These are phyloP conservation scores for Salinomyces thailandicus DNA, from an alignment of 2,329 filamentous ascomycete species.

Conservation along the genomic window DNA sequence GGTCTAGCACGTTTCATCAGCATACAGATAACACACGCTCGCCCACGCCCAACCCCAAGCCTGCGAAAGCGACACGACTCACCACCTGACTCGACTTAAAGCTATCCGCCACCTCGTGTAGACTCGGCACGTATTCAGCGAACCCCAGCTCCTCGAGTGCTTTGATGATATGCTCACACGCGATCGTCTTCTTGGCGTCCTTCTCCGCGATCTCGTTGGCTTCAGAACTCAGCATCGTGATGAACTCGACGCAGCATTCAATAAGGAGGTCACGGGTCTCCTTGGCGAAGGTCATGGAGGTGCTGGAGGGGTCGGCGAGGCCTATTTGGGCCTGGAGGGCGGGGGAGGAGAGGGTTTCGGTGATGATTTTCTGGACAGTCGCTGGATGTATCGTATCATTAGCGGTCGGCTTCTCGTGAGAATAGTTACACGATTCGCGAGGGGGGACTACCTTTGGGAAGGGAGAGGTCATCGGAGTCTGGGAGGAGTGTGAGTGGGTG, in stretches of 20 bases:
- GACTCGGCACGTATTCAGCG: slow-evolving; percentile 78
- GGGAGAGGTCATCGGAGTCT: slow-evolving; percentile 50
- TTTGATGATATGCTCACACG: slow-evolving; percentile 93
- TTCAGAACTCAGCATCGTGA: slow-evolving; percentile 95
- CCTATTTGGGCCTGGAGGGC: slow-evolving; percentile 1
- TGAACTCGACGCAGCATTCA: slow-evolving; percentile 98
- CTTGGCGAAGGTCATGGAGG: slow-evolving; percentile 74
- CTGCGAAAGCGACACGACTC: no score
- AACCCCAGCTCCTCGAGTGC: slow-evolving; percentile 89
- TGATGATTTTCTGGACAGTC: slow-evolving; percentile 74
- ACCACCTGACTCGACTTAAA: slow-evolving; percentile 93
- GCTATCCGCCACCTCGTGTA: slow-evolving; percentile 75
- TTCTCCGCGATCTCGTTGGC: slow-evolving; percentile 98
- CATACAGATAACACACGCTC: slow-evolving; percentile 4
- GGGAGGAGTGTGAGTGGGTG: no score
- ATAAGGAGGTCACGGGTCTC: slow-evolving; percentile 92
- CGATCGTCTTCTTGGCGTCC: slow-evolving; percentile 98
- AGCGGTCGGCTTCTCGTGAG: neutral
- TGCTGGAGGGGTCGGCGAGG: slow-evolving; percentile 3
- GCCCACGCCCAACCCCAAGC: no score
- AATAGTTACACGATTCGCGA: neutral
- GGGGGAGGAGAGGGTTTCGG: slow-evolving; percentile 59
- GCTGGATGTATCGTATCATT: slow-evolving; percentile 33
- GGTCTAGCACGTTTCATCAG: slow-evolving; percentile 44
- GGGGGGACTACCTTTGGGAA: slow-evolving; percentile 42